A percentile compares a stretch with the other conserved stretches of the same genome.
phyloP scores from a whole-genome alignment of 2,329 filamentous ascomycete species.

The Pseudogymnoascus sp. region DNA sequence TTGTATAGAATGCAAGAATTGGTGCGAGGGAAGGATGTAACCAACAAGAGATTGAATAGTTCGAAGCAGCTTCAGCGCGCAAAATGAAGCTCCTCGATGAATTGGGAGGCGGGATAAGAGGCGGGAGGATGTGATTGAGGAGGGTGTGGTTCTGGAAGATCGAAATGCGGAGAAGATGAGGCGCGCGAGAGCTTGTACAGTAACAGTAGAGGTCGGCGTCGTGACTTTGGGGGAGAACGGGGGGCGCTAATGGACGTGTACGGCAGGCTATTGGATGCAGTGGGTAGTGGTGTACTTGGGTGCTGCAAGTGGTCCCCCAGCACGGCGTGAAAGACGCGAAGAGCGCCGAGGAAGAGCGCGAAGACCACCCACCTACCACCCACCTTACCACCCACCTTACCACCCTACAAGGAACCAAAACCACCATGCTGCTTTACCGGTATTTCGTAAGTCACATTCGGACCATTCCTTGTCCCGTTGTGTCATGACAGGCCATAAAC shows the following conservation, averaged over 20 bases:
- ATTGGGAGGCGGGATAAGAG: slow-evolving; percentile 6
- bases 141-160: neutral
- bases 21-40: slow-evolving; percentile 11
- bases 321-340: neutral
- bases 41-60: slow-evolving; percentile 9
- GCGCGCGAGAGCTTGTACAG: slow-evolving; percentile 5
- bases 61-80: slow-evolving; percentile 1
- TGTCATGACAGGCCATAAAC: slow-evolving; percentile 1
- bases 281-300: neutral
- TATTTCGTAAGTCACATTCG: neutral
- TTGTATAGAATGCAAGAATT: slow-evolving; percentile 9
- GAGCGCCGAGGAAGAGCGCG: neutral
- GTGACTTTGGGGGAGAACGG: neutral
- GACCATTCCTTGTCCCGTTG: neutral
- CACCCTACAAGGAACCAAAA: neutral
- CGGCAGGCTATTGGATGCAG: neutral
- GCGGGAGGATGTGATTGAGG: neutral
- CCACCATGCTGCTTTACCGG: neutral
- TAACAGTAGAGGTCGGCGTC: neutral
- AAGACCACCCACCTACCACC: too few species aligned
- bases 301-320: neutral
- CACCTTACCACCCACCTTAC: too few species aligned
- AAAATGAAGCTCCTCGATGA: slow-evolving; percentile 2
- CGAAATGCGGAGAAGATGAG: slow-evolving; percentile 10
- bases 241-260: neutral